Evolutionary conservation across 2,329 filamentous ascomycete species (phyloP).

Genomic region (Apiospora pterosperma): DNA sequence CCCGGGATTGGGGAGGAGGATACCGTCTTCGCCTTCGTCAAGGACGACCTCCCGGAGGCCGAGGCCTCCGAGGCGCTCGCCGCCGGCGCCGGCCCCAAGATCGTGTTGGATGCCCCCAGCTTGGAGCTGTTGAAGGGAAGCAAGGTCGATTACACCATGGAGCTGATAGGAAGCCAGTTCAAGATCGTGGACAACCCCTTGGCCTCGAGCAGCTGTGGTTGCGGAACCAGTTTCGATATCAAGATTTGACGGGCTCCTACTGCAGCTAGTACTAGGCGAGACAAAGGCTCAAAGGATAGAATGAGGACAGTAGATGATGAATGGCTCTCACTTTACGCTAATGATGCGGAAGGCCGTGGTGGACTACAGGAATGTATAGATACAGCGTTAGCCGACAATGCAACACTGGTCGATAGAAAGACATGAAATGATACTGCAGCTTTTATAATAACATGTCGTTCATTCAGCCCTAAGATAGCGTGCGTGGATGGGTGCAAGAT

Average conservation of each 20-base stretch:
- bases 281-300: not conserved
- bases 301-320: not conserved
- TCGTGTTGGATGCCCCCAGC: conserved; percentile 85
- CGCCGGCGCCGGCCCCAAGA: conserved; percentile 55
- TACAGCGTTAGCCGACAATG: not conserved
- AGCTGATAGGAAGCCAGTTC: conserved; percentile 82
- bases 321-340: not conserved
- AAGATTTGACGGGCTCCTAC: conserved; percentile 48
- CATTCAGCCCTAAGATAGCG: not conserved
- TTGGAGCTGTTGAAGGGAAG: conserved; percentile 87
- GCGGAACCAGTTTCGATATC: conserved; percentile 96
- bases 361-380: not conserved
- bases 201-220: conserved; percentile 92
- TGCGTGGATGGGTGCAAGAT: not conserved
- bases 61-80: conserved; percentile 8
- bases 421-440: not conserved
- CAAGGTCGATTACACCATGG: conserved; percentile 94
- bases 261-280: not conserved
- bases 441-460: not conserved
- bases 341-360: not conserved
- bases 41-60: conserved; percentile 40
- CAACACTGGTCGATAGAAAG: not conserved
- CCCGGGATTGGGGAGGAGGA: conserved; percentile 64
- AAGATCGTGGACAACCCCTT: conserved; percentile 92
- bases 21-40: conserved; percentile 74